phyloP scores from a whole-genome alignment of 441 rosid genomes.

The Euphorbia neoarborescens region DNA sequence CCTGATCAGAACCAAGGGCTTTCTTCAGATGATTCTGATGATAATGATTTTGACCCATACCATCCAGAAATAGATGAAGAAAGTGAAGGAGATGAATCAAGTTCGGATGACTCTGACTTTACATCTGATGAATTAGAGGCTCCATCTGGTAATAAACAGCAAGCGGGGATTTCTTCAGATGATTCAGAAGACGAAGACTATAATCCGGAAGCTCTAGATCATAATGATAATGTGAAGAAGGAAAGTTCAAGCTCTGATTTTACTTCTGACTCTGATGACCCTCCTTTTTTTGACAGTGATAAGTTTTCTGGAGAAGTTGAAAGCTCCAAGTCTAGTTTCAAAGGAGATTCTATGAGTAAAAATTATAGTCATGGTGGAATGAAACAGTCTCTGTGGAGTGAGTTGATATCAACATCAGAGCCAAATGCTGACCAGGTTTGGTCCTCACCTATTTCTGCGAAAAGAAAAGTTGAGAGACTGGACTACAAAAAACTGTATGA shows the following conservation, averaged over 20 bases:
- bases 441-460: conserved; percentile 32
- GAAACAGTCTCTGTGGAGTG: conserved; percentile 25
- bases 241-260: conserved; percentile 73
- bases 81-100: conserved; percentile 39
- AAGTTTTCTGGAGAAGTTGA: conserved; percentile 31
- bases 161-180: conserved; percentile 60
- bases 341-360: conserved; percentile 20
- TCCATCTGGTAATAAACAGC: conserved; percentile 29
- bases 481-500: conserved; percentile 87
- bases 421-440: conserved; percentile 34
- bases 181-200: conserved; percentile 88
- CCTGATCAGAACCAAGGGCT: conserved; percentile 49
- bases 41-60: conserved; percentile 70
- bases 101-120: conserved; percentile 59
- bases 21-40: conserved; percentile 87
- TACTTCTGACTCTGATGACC: conserved; percentile 75
- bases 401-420: conserved; percentile 33
- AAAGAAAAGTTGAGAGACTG: conserved; percentile 59
- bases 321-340: conserved; percentile 13
- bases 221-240: conserved; percentile 32
- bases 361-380: conserved; percentile 25
- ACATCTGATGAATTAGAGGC: conserved; percentile 48
- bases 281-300: conserved; percentile 29
- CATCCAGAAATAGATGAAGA: conserved; percentile 33
- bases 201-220: conserved; percentile 54